Evolutionary conservation across 768 basidiomycete species (phyloP).

Genomic region (Suillus variegatus): DNA sequence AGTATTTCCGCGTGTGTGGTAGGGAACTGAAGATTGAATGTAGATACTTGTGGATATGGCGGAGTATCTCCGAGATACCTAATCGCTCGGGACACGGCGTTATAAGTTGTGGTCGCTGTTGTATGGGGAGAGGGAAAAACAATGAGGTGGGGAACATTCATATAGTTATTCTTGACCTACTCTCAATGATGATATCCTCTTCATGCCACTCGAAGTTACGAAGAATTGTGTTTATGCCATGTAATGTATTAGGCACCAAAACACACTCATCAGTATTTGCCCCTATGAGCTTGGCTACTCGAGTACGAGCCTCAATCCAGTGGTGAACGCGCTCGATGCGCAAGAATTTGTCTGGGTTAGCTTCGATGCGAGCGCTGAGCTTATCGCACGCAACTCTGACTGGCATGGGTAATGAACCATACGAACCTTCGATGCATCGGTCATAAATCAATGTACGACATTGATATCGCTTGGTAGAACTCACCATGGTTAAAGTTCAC

Average conservation of each 20-base stretch:
- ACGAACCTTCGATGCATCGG: conserved; percentile 47
- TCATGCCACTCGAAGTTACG: conserved; percentile 67
- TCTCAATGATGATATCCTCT: conserved; percentile 65
- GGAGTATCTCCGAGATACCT: conserved; percentile 55
- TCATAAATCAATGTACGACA: background rate
- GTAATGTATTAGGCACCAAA: conserved; percentile 35
- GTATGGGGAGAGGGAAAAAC: background rate
- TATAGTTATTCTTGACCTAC: conserved; percentile 38
- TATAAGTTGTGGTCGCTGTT: conserved; percentile 60
- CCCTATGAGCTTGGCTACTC: conserved; percentile 51
- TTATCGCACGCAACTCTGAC: conserved; percentile 48
- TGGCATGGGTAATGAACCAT: conserved; percentile 55
- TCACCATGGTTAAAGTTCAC: conserved; percentile 67
- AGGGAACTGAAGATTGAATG: conserved; percentile 56
- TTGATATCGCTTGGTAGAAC: conserved; percentile 6
- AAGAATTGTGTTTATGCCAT: conserved; percentile 60
- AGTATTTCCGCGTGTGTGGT: conserved; percentile 58
- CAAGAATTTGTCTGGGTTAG: conserved; percentile 59
- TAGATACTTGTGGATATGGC: conserved; percentile 52
- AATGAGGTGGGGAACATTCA: background rate
- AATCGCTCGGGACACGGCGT: conserved; percentile 50
- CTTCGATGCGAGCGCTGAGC: conserved; percentile 45
- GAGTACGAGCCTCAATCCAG: conserved; percentile 41
- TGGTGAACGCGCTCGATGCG: conserved; percentile 36
- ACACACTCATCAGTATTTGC: conserved; percentile 61